Base-by-base conservation (phyloP, 1,284 basidiomycete genomes). In the Ustilago crameri region DNA sequence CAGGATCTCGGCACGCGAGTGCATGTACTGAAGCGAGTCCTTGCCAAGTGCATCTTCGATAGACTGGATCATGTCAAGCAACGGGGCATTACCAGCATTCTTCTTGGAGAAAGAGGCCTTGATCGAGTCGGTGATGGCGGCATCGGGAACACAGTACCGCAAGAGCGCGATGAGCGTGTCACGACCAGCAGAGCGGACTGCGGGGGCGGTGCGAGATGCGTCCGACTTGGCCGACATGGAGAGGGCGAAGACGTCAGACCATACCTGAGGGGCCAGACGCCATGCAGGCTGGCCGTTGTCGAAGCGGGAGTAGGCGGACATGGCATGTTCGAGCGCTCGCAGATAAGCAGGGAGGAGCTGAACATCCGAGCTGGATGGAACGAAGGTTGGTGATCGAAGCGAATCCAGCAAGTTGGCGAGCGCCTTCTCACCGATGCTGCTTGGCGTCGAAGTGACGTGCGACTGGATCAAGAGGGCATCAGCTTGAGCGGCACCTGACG, bases 341-440 rank as follows among this genome's bases (percentile, higher is more conserved):
- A 83, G 64, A 59, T 82, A 83, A 37, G 81, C 58, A 4, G 80
- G 78, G 8, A 82, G 69, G 18, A 81, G 63, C 62, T 83, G 81
- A 12, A 74, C 70, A 40, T 83, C 80, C 14, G 67, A 63, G 27
- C 60, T 64, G 22, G 72, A 67, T 2, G 79, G 80, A 4, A 68
- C 64, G 23, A 78, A 56, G 10, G 67, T 58, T 14, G 64, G 61
- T 23, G 72, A 72, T 32, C 62, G 67, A 24, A 83, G 71, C 38
- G 79, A 76, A 5, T 73, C 62, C 26, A 83, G 43, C n/a, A 72
- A 26, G 37, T 41, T 54, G 8, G 52, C 41, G 9, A 72, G 56
- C 27, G 69, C 57, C 41, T 67, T 53, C 41, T 64, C 42, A 7
- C 64, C 63, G 12, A 67, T 71, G 40, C 61, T 66, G 62, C 61